Evolutionary conservation across 176 grass and related monocot genomes (phyloP), one percentile per base, ranked within the genome.

Genomic region (Eragrostis curvula): DNA sequence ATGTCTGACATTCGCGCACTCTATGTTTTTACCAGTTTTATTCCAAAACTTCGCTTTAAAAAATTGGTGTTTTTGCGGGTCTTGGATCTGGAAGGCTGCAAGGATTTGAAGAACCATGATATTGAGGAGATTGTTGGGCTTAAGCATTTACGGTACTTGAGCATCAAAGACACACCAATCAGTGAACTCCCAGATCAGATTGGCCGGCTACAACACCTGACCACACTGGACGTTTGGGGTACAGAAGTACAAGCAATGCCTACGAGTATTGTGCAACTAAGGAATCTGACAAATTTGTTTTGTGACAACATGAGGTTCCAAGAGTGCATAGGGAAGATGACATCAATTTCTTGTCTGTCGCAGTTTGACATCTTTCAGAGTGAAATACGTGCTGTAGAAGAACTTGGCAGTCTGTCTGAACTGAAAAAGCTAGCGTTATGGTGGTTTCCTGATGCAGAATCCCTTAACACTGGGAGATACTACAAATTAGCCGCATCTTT

Each of bases 81-180:
- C 21, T 12, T 60, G 3, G 73, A 76, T n/a, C 3, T 76, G 20
- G 21, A 15, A 10, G 3, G 12, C 15, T 27, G 53, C n/a, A 0
- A 0, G 12, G 32, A 14, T 25, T 59, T 60, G 21, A 7, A 23
- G 13, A 44, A 44, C 8, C 12, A 63, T 12, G 9, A 23, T 39
- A 8, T 56, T 50, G 21, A 13, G 30, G 18, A 55, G 30, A 74
- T 74, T 40, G 71, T 16, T 39, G 32, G 49, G 11, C 71, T 74
- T 56, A 20, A 39, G 4, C 71, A 53, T 50, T 6, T 67, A 21
- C 18, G 65, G 17, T 41, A 41, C 7, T n/a, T 68, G 65, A 68
- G 65, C 65, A 42, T 68, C 36, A 18, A 10, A n/a, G 65, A 68
- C 65, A 68, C 65, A 12, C 65, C 65, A 17, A 42, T 68, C 65